Base-by-base conservation (phyloP, 805 yeast species). In the Ogataea siamensis region DNA sequence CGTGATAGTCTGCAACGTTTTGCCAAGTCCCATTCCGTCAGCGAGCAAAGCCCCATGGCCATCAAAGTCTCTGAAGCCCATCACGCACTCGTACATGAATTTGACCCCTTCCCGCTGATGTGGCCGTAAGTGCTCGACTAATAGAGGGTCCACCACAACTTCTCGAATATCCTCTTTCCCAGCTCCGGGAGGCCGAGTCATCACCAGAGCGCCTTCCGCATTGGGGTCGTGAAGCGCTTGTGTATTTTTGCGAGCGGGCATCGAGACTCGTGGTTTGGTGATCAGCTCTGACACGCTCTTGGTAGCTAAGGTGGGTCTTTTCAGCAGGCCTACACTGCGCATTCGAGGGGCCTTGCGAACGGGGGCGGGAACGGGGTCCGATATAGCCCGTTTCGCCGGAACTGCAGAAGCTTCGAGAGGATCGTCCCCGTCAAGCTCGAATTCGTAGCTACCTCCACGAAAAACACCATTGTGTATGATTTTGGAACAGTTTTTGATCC, bases 1-100 rank as follows among this genome's bases (percentile, higher is more conserved):
- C 0, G 95, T 56, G 5, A 93, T 91, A 0, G 96, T 78, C 75
- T 82, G 89, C 28, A 93, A 62, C 0, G 98, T 89, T 53, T 85
- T 85, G 2, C 96, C 96, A 12, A 93, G 66, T 0, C 99, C 99
- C 99, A 93, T 93, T 51, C 91, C 98, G 60, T 93, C 99, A 0
- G 99, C 99, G 28, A 93, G 60, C 5, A 93, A 63, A 2, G 91
- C 89, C 0, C 99, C 98, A 28, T 62, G 50, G 0, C 76, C 74
- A 2, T 66, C 64, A 14, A 62, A 62, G 4, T 70, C 71, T 17
- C 73, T 64, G 35, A 73, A 62, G 0, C 95, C 95, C 81, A 83
- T 76, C 1, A 89, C 73, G 50, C 96, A 86, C 40, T 84, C 83
- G 55, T 87, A 87, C 49, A 93, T 63, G 53, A 93, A 93, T 37